Evolutionary conservation across 371 early-diverging fungal genomes (phyloP), one percentile per base, ranked within the genome.

Genomic region (Apophysomyces elegans): DNA sequence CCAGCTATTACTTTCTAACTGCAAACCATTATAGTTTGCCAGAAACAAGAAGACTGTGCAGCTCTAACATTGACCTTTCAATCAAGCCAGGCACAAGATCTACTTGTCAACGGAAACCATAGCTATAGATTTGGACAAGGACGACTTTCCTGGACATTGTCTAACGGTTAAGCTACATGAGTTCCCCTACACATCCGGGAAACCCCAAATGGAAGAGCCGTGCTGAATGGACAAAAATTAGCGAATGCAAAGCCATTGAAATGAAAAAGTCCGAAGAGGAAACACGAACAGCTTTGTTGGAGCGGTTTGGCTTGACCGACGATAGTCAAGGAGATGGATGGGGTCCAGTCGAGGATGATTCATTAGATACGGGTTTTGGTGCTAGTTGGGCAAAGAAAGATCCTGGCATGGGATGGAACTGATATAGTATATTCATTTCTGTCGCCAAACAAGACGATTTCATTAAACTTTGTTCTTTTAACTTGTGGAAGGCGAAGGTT

Each of bases 171-270:
- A 39, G 14, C 36, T 37, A 45, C 38, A 21, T 35, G 26, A 13
- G 11, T 7, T 9, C 66, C 1, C 56, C 66, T 13, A 9, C 4
- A 9, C 66, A 66, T 50, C 66, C 66, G 5, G 66, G 66, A 41
- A 14, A 50, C 0, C 66, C 66, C 13, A 16, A 18, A 38, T 66
- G 66, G 66, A 41, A 56, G 7, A 54, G 38, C 9, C 43, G 32
- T 21, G 37, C 59, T 38, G 66, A 66, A 39, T 66, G 66, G 66
- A 26, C 37, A 12, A 59, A 61, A 36, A 32, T 56, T 6, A n/a
- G 26, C 4, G 61, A 60, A 11, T 21, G 21, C 50, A 39, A 54
- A 11, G 26, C 6, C 5, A 60, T 66, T 9, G 43, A 38, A 37
- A n/a, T 38, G 64, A 43, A 7, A 26, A 50, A 21, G 35, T 18